Percentiles rank a stretch among this genome's conserved stretches.
Evolutionary conservation across 164 flowering plant species (phyloP).

Genomic region (Magnolia kwangsiensis): DNA sequence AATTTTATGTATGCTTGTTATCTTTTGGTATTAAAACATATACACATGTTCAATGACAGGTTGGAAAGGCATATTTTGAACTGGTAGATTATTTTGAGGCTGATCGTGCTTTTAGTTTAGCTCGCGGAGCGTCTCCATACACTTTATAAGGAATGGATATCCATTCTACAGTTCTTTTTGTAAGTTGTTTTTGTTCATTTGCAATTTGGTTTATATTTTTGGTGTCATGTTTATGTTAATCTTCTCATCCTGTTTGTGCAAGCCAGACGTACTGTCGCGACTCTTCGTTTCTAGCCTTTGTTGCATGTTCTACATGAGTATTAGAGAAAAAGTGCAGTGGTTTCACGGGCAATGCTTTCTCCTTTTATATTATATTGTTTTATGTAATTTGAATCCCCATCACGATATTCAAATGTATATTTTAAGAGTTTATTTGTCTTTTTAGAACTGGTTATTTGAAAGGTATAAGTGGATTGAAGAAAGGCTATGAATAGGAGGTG

Average conservation of each 20-base stretch:
- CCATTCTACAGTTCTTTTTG: slow-evolving; percentile 91
- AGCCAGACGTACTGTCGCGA: neutral
- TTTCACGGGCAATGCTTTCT: too few relatives aligned
- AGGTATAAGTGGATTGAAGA: neutral
- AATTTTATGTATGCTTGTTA: slow-evolving; percentile 1
- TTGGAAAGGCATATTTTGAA: slow-evolving; percentile 65
- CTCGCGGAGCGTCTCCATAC: slow-evolving; percentile 76
- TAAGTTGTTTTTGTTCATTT: slow-evolving; percentile 34
- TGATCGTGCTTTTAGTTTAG: slow-evolving; percentile 78
- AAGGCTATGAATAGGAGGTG: neutral
- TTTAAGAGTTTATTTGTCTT: neutral
- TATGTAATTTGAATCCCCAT: too few relatives aligned
- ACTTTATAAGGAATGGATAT: slow-evolving; percentile 96
- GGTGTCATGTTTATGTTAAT: neutral
- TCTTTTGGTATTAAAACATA: neutral
- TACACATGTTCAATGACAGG: slow-evolving; percentile 27
- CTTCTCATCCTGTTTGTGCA: neutral
- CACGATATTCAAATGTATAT: neutral
- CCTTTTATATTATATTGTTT: too few relatives aligned
- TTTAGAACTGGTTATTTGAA: neutral
- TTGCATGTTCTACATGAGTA: neutral
- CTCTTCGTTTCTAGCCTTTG: neutral
- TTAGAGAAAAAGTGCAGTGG: neutral
- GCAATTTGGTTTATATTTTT: neutral
- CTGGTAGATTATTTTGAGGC: slow-evolving; percentile 71